These are phyloP conservation scores for Adiantum capillusveneris DNA, from an alignment of 75 land plant genomes.

Conservation along the genomic window DNA sequence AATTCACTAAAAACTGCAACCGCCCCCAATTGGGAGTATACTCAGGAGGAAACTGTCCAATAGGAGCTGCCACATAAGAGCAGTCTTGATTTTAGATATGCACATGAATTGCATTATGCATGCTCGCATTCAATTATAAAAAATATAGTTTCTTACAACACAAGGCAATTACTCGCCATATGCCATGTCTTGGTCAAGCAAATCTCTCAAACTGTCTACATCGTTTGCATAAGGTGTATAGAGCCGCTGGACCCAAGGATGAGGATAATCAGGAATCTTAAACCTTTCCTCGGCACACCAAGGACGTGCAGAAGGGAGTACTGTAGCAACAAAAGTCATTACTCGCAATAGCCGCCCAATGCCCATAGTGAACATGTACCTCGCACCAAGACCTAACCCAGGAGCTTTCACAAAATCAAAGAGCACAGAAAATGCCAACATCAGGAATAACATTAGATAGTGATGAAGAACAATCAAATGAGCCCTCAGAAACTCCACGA, in stretches of 20 bases:
- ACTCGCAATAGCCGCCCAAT: slow-evolving; percentile 80
- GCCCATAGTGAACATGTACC: slow-evolving; percentile 94
- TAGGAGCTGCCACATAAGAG: slow-evolving; percentile 27
- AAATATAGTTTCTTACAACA: background rate
- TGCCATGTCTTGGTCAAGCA: slow-evolving; percentile 42
- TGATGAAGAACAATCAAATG: slow-evolving; percentile 79
- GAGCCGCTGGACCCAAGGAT: slow-evolving; percentile 86
- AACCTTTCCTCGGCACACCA: slow-evolving; percentile 86
- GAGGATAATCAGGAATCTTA: slow-evolving; percentile 57
- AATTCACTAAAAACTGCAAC: slow-evolving; percentile 72
- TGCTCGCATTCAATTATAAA: too few relatives aligned
- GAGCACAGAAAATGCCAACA: slow-evolving; percentile 83
- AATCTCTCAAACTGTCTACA: slow-evolving; percentile 37
- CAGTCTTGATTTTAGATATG: background rate
- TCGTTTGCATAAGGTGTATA: slow-evolving; percentile 74
- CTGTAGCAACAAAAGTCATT: slow-evolving; percentile 73
- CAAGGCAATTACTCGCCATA: slow-evolving; percentile 39
- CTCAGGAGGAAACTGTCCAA: slow-evolving; percentile 46
- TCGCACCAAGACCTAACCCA: slow-evolving; percentile 83
- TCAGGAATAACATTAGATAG: slow-evolving; percentile 80
- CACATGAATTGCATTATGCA: too few relatives aligned
- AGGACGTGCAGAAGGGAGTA: slow-evolving; percentile 82
- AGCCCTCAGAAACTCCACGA: slow-evolving; percentile 64
- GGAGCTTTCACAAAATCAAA: slow-evolving; percentile 83
- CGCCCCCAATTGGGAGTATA: slow-evolving; percentile 78